These are phyloP conservation scores for Sungouiozyma intestinalis DNA, from an alignment of 805 yeast species.

Conservation along the genomic window DNA sequence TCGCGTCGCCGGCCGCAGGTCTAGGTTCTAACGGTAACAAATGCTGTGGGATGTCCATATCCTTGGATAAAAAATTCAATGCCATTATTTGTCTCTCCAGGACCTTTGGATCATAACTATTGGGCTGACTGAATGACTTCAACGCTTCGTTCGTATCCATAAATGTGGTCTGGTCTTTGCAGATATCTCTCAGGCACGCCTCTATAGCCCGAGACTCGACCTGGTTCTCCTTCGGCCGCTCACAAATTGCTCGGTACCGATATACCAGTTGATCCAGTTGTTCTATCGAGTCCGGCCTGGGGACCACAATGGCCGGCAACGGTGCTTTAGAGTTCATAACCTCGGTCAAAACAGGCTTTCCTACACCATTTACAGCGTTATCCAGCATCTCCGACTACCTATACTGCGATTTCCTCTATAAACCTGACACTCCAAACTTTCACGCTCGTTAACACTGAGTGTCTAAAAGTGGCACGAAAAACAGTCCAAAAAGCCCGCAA, in stretches of 20 bases:
- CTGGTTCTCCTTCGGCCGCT: conserved; percentile 17
- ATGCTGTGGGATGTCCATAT: conserved; percentile 50
- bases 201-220: conserved; percentile 38
- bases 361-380: neutral
- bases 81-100: conserved; percentile 52
- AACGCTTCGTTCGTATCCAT: conserved; percentile 22
- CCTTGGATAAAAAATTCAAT: conserved; percentile 53
- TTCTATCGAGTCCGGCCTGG: conserved; percentile 17
- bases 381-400: neutral
- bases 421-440: too few relatives aligned
- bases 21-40: conserved; percentile 33
- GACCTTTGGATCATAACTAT: conserved; percentile 35
- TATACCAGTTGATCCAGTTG: conserved; percentile 25
- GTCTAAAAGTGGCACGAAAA: too few relatives aligned
- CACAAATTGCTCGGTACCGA: conserved; percentile 24
- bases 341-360: neutral
- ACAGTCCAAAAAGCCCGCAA: too few relatives aligned
- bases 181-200: conserved; percentile 31
- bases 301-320: conserved; percentile 10
- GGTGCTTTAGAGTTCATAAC: neutral
- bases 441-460: too few relatives aligned
- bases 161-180: conserved; percentile 33
- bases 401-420: too few relatives aligned
- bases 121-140: conserved; percentile 14
- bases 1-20: conserved; percentile 1